A percentile compares a stretch with the other conserved stretches of the same genome.
These are phyloP conservation scores for Ichthyophthirius multifiliis DNA, from an alignment of 169 alveolate genomes.

Conservation along the genomic window DNA sequence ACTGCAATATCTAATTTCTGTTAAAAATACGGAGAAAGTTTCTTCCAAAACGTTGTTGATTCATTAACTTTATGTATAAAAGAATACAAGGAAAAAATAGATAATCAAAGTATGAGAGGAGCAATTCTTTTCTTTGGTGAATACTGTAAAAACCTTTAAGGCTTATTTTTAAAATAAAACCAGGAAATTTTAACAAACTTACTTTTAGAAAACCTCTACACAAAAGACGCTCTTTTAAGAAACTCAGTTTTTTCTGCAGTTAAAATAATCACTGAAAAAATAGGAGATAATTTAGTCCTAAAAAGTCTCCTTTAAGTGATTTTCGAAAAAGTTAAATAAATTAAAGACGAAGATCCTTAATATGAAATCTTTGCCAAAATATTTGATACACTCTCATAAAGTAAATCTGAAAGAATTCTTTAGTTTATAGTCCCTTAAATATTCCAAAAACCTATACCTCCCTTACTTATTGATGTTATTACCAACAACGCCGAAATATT, in stretches of 20 bases:
- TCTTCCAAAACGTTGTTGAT: background rate
- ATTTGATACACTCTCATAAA: slow-evolving; percentile 10
- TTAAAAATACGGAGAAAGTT: slow-evolving; percentile 28
- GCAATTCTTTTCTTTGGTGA: slow-evolving; percentile 9
- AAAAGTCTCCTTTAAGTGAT: slow-evolving; percentile 1
- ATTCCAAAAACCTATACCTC: slow-evolving; percentile 17
- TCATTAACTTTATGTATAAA: background rate
- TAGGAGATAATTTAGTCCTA: background rate
- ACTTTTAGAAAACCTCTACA: background rate
- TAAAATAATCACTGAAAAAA: slow-evolving; percentile 15
- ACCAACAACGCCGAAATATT: slow-evolving; percentile 30
- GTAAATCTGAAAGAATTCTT: slow-evolving; percentile 11
- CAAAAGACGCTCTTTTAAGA: background rate
- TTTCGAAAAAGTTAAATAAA: slow-evolving; percentile 9
- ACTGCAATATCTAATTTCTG: slow-evolving; percentile 23
- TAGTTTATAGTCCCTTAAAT: slow-evolving; percentile 11
- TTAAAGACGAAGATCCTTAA: slow-evolving; percentile 5
- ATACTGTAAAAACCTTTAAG: background rate
- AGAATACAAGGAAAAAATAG: background rate
- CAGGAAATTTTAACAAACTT: background rate
- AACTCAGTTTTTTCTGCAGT: slow-evolving; percentile 7
- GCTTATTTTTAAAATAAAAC: background rate
- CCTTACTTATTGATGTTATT: slow-evolving; percentile 20
- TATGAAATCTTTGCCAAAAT: slow-evolving; percentile 16
- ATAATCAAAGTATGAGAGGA: slow-evolving; percentile 9